phyloP scores from a whole-genome alignment of 2,329 filamentous ascomycete genomes.

The Ascochyta viciae-villosae region DNA sequence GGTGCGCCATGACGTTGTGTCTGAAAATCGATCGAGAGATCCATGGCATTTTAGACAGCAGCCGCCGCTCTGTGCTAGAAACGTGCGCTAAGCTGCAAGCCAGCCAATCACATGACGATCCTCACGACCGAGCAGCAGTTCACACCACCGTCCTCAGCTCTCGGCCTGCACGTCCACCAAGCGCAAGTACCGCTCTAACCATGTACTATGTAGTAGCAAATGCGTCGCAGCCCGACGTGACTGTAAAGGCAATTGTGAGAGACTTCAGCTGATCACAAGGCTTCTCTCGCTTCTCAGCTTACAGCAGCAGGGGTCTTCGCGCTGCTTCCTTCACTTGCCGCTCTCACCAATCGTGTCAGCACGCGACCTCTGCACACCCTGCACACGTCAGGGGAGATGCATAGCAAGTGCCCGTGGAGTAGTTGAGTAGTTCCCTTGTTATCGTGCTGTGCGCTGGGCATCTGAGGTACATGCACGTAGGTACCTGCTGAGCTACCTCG shows the following conservation, averaged over 20 bases:
- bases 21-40: constrained; percentile 24
- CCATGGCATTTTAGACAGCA: constrained; percentile 20
- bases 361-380: constrained; percentile 14
- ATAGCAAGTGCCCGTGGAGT: neutral
- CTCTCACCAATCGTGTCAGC: constrained; percentile 10
- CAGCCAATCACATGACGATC: constrained; percentile 23
- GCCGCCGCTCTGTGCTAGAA: constrained; percentile 12
- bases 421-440: neutral
- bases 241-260: constrained; percentile 1
- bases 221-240: neutral
- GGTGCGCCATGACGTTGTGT: constrained; percentile 10
- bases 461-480: constrained; percentile 7
- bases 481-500: constrained; percentile 11
- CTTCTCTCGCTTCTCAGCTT: constrained; percentile 13
- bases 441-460: constrained; percentile 10
- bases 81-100: constrained; percentile 12
- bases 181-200: constrained; percentile 5
- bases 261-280: constrained; percentile 16
- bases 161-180: constrained; percentile 8
- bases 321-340: constrained; percentile 13
- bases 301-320: constrained; percentile 11
- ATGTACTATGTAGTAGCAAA: neutral
- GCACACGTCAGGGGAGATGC: constrained; percentile 14
- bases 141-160: constrained; percentile 17
- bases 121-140: constrained; percentile 17